phyloP scores from a whole-genome alignment of 352 stramenopile species.

The Ophiocytium majus region DNA sequence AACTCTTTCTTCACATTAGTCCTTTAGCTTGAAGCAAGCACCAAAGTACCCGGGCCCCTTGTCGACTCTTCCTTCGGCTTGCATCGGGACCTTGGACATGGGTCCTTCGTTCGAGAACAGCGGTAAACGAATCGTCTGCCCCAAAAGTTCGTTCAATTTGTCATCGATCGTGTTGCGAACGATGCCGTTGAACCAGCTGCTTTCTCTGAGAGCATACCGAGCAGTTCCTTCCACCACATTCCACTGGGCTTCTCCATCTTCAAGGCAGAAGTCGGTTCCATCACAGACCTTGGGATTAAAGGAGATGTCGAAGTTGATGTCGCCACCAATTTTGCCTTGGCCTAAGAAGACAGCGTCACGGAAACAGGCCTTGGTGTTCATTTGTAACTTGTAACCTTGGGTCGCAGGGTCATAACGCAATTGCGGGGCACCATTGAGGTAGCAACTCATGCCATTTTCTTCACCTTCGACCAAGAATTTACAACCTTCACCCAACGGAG shows the following conservation, averaged over 20 bases:
- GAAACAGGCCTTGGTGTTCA: not conserved
- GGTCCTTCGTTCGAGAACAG: not conserved
- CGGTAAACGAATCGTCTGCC: not conserved
- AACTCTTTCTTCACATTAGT: too few relatives aligned
- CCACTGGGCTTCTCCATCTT: not conserved
- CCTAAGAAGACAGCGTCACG: not conserved
- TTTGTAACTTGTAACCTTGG: not conserved
- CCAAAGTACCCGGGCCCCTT: not conserved
- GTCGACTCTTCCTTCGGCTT: not conserved
- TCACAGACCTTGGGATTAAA: not conserved
- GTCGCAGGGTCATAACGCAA: not conserved
- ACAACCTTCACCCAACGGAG: not conserved
- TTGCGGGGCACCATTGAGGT: not conserved
- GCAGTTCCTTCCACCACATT: constrained; percentile 3
- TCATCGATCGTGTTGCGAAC: not conserved
- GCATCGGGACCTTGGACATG: not conserved
- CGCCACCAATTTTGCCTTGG: constrained; percentile 3
- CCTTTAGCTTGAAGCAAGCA: not conserved
- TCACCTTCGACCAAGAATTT: not conserved
- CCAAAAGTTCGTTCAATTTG: not conserved
- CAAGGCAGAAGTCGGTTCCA: not conserved
- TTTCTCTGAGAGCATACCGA: not conserved
- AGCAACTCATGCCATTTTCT: not conserved
- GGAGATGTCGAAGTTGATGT: not conserved
- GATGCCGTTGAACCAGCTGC: not conserved